These are phyloP conservation scores for Pseudogymnoascus destructans DNA, from an alignment of 2,329 filamentous ascomycete genomes.

Conservation along the genomic window DNA sequence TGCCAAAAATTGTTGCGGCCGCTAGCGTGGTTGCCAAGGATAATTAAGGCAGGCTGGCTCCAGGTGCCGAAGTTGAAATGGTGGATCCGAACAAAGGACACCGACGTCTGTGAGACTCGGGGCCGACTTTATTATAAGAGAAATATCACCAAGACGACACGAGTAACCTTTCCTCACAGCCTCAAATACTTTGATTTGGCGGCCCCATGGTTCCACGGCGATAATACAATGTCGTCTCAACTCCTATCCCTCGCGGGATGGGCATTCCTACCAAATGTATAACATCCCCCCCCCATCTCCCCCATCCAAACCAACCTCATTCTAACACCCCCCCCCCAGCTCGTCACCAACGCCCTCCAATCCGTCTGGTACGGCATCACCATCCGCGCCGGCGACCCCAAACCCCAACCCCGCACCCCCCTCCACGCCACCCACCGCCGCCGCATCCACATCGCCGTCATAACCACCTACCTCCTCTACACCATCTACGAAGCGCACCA, in stretches of 20 bases:
- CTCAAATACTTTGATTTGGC: neutral
- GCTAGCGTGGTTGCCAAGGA: conserved; percentile 14
- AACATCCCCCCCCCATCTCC: conserved; percentile 19
- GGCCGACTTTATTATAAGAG: neutral
- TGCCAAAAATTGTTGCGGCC: conserved; percentile 15
- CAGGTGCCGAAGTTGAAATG: neutral
- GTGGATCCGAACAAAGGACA: conserved; percentile 2
- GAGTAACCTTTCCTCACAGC: neutral
- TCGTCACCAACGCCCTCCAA: conserved; percentile 67
- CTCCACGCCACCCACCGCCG: conserved; percentile 63
- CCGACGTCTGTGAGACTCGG: neutral
- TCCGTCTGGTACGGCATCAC: conserved; percentile 74
- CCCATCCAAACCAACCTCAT: neutral
- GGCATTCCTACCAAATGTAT: conserved; percentile 48
- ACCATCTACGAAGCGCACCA: conserved; percentile 87
- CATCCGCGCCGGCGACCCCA: conserved; percentile 78
- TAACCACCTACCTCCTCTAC: conserved; percentile 74
- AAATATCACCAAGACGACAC: neutral
- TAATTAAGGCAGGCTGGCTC: conserved; percentile 17
- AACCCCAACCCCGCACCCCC: conserved; percentile 55
- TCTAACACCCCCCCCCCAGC: conserved; percentile 37
- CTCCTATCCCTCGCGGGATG: conserved; percentile 45
- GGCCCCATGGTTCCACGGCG: neutral
- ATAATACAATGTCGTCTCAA: conserved; percentile 12
- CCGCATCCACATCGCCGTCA: conserved; percentile 70